phyloP scores from a whole-genome alignment of 306 rosid genomes.

The Cicer chorassanicum region DNA sequence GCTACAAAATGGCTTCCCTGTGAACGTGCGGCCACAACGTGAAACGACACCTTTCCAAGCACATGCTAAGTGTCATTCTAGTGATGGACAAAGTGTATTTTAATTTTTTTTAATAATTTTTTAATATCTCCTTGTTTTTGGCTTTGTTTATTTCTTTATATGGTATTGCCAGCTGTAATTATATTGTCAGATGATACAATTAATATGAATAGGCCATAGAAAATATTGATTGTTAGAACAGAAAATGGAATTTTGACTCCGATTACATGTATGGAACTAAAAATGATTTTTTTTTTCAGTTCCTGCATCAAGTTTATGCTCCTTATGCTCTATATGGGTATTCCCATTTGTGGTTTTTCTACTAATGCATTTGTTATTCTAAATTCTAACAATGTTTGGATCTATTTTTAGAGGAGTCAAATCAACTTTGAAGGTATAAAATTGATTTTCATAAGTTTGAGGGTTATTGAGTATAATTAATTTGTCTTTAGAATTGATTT shows the following conservation, averaged over 20 bases:
- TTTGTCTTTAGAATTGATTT: too few relatives aligned
- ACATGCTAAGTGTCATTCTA: conserved; percentile 28
- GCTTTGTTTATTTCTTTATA: conserved; percentile 29
- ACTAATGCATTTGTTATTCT: background rate
- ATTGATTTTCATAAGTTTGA: too few relatives aligned
- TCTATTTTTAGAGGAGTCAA: too few relatives aligned
- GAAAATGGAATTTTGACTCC: conserved; percentile 42
- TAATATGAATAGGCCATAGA: conserved; percentile 35
- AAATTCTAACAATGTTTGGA: background rate
- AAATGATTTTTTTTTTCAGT: too few relatives aligned
- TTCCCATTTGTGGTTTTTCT: background rate
- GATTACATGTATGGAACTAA: conserved; percentile 22
- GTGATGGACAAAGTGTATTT: conserved; percentile 10
- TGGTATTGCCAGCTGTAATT: conserved; percentile 38
- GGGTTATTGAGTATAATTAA: too few relatives aligned
- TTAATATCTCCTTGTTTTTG: background rate
- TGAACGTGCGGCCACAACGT: too few relatives aligned
- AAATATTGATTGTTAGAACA: conserved; percentile 23
- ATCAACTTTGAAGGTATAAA: too few relatives aligned
- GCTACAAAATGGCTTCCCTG: too few relatives aligned
- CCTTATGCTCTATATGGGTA: background rate
- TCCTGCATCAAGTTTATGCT: background rate
- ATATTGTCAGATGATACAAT: background rate
- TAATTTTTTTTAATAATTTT: background rate
- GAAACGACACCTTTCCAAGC: too few relatives aligned